These are phyloP conservation scores for Cubamyces lactineus DNA, from an alignment of 768 basidiomycete genomes.

Conservation along the genomic window DNA sequence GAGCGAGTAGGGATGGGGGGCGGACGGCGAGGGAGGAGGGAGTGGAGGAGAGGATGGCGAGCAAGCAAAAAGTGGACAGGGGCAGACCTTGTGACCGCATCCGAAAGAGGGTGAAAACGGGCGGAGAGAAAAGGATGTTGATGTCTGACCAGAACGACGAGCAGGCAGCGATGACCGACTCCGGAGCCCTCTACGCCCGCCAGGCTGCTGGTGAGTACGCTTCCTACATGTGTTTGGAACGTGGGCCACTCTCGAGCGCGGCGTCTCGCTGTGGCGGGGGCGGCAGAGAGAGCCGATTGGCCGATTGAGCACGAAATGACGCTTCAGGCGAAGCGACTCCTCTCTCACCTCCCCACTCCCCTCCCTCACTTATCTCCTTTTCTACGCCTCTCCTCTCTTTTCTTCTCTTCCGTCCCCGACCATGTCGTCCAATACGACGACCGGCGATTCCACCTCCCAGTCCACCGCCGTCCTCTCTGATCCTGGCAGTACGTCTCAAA, in stretches of 20 bases:
- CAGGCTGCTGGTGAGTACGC: constrained; percentile 19
- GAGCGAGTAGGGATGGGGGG: not conserved
- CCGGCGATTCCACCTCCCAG: not conserved
- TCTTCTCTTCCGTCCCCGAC: constrained; percentile 10
- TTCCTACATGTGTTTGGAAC: not conserved
- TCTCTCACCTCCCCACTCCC: not conserved
- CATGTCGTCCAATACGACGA: constrained; percentile 18
- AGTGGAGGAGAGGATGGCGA: not conserved
- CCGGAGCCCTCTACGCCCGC: constrained; percentile 8
- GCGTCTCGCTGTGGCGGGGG: not conserved
- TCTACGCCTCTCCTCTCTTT: not conserved
- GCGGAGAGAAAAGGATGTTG: not conserved
- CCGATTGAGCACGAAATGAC: constrained; percentile 8
- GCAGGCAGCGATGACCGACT: not conserved
- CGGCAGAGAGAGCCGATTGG: constrained; percentile 5
- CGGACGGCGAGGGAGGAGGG: not conserved
- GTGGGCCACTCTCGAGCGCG: not conserved
- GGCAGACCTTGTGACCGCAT: constrained; percentile 6
- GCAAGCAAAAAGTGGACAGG: not conserved
- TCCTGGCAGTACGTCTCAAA: constrained; percentile 20
- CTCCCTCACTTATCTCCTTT: constrained; percentile 7
- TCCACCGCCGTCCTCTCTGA: constrained; percentile 2
- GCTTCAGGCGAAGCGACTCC: not conserved
- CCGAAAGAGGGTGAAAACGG: not conserved
- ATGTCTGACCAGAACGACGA: not conserved